Base-by-base conservation (phyloP, 169 alveolate genomes). In the Besnoitia besnoiti region DNA sequence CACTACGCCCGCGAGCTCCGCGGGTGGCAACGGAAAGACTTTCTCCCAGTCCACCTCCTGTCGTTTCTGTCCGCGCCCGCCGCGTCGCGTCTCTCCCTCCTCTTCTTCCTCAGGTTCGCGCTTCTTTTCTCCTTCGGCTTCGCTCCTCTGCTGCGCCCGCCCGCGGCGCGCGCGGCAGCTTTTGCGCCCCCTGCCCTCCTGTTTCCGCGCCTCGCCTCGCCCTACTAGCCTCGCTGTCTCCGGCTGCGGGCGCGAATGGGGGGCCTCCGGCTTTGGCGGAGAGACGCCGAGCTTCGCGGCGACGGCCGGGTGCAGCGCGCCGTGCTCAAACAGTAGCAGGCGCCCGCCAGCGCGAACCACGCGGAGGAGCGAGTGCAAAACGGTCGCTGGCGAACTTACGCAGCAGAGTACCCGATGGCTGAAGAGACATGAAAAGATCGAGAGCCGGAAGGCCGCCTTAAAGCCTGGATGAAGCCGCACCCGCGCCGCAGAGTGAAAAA, bases 321-420 rank as follows among this genome's bases (percentile, higher is more conserved):
- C 82, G 21, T 73, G 82, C 44, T 73, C 82, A 16, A 73, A 73
- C 8, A 73, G 46, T 7, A 73, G 30, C 14, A 73, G 3, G 5
- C 10, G 3, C 12, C 82, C 82, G 19, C 82, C 82, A 1, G 82
- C 8, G 44, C 82, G 82, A 73, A 73, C n/a, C 44, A 73, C 82
- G n/a, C 82, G 82, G 46, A 73, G 82, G 0, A 73, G 30, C 39
- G 82, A 73, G 47, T 39, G n/a, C 44, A 73, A 2, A 19, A 73
- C 82, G 2, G 47, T 35, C n/a, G 82, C 8, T 2, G 82, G 82
- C 3, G 47, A 35, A 7, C 2, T 16, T 37, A 73, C 82, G 82
- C 47, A 73, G 82, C 82, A 73, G 12, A 73, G 46, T 30, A 73
- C 82, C 39, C 82, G 82, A 8, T 73, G 82, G n/a, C 82, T 73